A percentile compares a stretch with the other conserved stretches of the same genome.
These are phyloP conservation scores for Yamadazyma paraphyllophila DNA, from an alignment of 805 yeast genomes.

Conservation along the genomic window DNA sequence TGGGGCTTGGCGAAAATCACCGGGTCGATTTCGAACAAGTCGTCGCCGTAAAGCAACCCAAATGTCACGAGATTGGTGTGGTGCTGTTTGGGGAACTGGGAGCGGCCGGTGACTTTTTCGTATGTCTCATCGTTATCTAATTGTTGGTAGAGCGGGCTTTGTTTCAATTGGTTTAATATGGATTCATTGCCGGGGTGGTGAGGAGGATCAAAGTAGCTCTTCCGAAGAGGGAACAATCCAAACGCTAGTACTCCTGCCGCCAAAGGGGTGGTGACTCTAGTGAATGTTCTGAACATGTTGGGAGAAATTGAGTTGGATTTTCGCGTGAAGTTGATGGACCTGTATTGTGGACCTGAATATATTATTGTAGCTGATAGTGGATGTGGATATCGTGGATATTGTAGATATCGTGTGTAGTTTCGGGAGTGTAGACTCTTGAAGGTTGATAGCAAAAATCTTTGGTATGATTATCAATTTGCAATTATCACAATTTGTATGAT, in stretches of 20 bases:
- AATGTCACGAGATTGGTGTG: constrained; percentile 63
- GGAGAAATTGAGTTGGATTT: background rate
- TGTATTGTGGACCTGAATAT: too few species aligned
- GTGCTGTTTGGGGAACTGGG: constrained; percentile 54
- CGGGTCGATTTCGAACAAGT: constrained; percentile 74
- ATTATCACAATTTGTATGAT: too few species aligned
- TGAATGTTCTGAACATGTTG: constrained; percentile 30
- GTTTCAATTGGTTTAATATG: constrained; percentile 19
- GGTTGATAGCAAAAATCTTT: too few species aligned
- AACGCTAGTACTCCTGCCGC: constrained; percentile 32
- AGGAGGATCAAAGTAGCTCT: constrained; percentile 15
- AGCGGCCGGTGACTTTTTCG: constrained; percentile 14
- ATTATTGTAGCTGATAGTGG: too few species aligned
- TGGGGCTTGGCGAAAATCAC: constrained; percentile 54
- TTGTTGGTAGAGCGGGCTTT: constrained; percentile 18
- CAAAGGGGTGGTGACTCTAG: constrained; percentile 26
- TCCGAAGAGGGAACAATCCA: constrained; percentile 29
- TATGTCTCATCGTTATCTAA: constrained; percentile 16
- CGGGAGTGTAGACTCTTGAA: too few species aligned
- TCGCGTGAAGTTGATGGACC: background rate
- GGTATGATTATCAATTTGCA: too few species aligned
- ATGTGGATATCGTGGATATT: too few species aligned
- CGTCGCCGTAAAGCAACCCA: constrained; percentile 68
- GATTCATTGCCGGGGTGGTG: constrained; percentile 19
- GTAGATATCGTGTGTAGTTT: too few species aligned